A percentile compares a stretch with the other conserved stretches of the same genome.
These are phyloP conservation scores for Colletotrichum sp. DNA, from an alignment of 2,329 filamentous ascomycete species.

Conservation along the genomic window DNA sequence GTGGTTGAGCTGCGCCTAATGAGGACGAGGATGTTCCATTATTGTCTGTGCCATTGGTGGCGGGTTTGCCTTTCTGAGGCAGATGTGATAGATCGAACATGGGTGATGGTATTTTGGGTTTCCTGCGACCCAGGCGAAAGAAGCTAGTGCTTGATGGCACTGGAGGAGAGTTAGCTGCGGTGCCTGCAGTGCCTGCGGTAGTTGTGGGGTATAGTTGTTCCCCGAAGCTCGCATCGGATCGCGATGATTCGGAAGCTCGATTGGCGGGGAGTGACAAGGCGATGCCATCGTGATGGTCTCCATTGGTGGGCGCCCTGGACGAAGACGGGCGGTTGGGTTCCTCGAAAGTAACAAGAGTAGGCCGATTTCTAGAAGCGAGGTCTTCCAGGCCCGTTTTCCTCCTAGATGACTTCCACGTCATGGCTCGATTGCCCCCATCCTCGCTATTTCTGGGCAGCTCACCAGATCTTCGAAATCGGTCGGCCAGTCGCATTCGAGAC, in stretches of 20 bases:
- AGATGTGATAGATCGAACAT: conserved; percentile 87
- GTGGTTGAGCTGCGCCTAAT: conserved; percentile 32
- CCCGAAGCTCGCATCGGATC: conserved; percentile 83
- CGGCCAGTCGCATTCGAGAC: conserved; percentile 59
- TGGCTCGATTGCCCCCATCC: conserved; percentile 19
- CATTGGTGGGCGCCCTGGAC: conserved; percentile 32
- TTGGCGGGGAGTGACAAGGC: conserved; percentile 2
- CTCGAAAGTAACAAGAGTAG: conserved; percentile 53
- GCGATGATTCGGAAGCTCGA: conserved; percentile 71
- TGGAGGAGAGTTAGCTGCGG: conserved; percentile 52
- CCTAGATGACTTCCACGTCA: conserved; percentile 39
- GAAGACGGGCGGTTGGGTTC: conserved; percentile 57
- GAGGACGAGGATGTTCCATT: conserved; percentile 48
- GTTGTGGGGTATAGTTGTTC: conserved; percentile 69
- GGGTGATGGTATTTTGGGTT: conserved; percentile 74
- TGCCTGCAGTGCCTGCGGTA: conserved; percentile 57
- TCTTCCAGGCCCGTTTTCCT: conserved; percentile 36
- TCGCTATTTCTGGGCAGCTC: conserved; percentile 45
- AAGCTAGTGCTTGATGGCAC: conserved; percentile 72
- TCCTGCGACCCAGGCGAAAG: conserved; percentile 80
- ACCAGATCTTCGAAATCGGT: conserved; percentile 57
- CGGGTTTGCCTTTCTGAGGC: conserved; percentile 70
- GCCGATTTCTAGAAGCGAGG: conserved; percentile 30
- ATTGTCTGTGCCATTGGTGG: conserved; percentile 31
- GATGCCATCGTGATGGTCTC: conserved; percentile 5